phyloP scores from a whole-genome alignment of 768 basidiomycete genomes.

The Phylloporus arenicola region DNA sequence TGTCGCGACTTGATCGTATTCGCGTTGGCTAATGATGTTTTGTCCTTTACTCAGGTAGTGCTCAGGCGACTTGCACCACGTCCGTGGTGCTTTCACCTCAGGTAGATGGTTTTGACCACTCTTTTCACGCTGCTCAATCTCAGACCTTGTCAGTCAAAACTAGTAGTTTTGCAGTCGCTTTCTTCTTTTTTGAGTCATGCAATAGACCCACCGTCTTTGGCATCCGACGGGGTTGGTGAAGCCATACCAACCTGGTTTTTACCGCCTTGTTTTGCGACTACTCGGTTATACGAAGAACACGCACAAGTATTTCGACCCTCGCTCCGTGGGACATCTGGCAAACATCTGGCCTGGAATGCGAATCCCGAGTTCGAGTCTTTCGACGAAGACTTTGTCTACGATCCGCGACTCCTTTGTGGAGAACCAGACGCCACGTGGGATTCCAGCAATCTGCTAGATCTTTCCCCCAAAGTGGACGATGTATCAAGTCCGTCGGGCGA shows the following conservation, averaged over 20 bases:
- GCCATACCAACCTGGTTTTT: slow-evolving; percentile 59
- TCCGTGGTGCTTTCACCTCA: slow-evolving; percentile 60
- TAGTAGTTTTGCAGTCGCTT: slow-evolving; percentile 69
- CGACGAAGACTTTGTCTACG: slow-evolving; percentile 29
- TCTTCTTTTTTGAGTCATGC: slow-evolving; percentile 58
- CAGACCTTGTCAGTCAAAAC: slow-evolving; percentile 54
- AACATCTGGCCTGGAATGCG: slow-evolving; percentile 24
- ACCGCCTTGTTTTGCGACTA: slow-evolving; percentile 49
- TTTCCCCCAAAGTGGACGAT: slow-evolving; percentile 12
- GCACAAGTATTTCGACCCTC: slow-evolving; percentile 39
- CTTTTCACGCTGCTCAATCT: slow-evolving; percentile 2
- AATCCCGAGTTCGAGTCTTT: slow-evolving; percentile 21
- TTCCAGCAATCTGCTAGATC: slow-evolving; percentile 30
- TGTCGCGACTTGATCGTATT: neutral
- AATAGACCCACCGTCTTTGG: slow-evolving; percentile 22
- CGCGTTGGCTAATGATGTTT: neutral
- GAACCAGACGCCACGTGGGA: slow-evolving; percentile 26
- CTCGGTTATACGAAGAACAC: slow-evolving; percentile 50
- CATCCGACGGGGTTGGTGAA: slow-evolving; percentile 9
- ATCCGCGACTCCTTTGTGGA: slow-evolving; percentile 13
- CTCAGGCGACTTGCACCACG: slow-evolving; percentile 52
- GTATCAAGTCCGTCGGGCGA: slow-evolving; percentile 14
- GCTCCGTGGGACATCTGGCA: slow-evolving; percentile 6
- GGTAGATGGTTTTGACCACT: slow-evolving; percentile 33
- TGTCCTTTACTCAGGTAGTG: slow-evolving; percentile 17